phyloP scores from a whole-genome alignment of 2,329 filamentous ascomycete genomes.

The Aspergillus ruber region DNA sequence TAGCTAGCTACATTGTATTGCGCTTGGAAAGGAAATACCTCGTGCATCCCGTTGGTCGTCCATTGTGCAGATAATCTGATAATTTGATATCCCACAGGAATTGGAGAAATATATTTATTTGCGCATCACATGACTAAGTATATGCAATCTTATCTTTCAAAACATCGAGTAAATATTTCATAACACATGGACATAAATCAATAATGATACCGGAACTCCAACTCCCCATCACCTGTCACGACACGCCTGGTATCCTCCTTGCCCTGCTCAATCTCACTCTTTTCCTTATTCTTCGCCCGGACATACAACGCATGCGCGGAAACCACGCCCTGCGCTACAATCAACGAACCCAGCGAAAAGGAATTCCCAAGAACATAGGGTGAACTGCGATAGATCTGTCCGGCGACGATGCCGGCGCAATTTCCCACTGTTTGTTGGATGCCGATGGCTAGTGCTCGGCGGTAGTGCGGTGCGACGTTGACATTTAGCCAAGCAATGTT shows the following conservation, averaged over 20 bases:
- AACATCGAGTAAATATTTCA: no score
- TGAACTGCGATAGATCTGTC: constrained; percentile 38
- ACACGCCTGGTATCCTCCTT: constrained; percentile 41
- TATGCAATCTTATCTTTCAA: no score
- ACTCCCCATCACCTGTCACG: constrained; percentile 41
- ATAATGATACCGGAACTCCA: constrained; percentile 46
- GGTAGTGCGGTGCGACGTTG: constrained; percentile 44
- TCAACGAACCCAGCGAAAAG: constrained; percentile 32
- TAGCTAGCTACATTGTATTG: no score
- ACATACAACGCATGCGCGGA: constrained; percentile 39
- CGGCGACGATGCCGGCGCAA: constrained; percentile 43
- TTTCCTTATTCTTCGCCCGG: constrained; percentile 34
- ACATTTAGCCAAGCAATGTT: constrained; percentile 45
- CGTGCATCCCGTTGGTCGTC: no score
- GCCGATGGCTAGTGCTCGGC: constrained; percentile 43
- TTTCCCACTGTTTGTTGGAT: constrained; percentile 45
- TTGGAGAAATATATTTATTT: no score
- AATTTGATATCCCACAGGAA: no score
- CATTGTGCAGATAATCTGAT: no score
- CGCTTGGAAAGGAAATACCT: no score
- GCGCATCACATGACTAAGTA: no score
- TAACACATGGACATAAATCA: constrained; percentile 3
- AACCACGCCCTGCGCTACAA: constrained; percentile 33
- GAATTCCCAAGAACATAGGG: constrained; percentile 33
- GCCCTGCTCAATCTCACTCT: constrained; percentile 35